Conservation (phyloP, 2,329 filamentous ascomycete species). For the Neofusicoccum cordaticola region DNA sequence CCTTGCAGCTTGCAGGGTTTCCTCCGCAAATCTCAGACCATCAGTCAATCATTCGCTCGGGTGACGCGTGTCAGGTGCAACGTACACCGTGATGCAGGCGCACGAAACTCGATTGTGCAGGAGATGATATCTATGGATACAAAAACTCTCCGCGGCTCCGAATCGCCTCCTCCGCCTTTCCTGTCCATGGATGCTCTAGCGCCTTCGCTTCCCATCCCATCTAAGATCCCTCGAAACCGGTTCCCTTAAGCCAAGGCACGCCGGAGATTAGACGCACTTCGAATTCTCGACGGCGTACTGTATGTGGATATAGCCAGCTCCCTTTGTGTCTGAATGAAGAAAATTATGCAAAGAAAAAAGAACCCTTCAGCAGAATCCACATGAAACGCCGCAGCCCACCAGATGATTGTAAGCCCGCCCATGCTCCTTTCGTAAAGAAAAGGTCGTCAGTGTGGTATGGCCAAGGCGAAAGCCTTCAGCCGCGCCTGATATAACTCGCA, state of each 20-base stretch:
- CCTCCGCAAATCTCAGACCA: constrained; percentile 9
- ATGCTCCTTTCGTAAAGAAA: constrained; percentile 17
- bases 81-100: background rate
- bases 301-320: constrained; percentile 13
- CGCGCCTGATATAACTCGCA: background rate
- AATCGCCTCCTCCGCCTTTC: constrained; percentile 4
- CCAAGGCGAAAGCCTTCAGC: background rate
- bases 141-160: background rate
- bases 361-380: constrained; percentile 2
- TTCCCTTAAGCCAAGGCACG: constrained; percentile 8
- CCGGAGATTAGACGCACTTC: constrained; percentile 14
- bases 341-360: constrained; percentile 10
- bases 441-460: constrained; percentile 10
- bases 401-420: constrained; percentile 10
- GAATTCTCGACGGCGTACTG: constrained; percentile 13
- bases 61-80: constrained; percentile 6
- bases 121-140: constrained; percentile 14
- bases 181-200: constrained; percentile 7
- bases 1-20: constrained; percentile 6
- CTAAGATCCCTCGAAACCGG: constrained; percentile 8
- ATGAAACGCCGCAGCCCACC: constrained; percentile 10
- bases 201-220: constrained; percentile 8
- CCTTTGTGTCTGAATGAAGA: constrained; percentile 13
- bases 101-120: constrained; percentile 11
- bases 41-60: background rate